These are phyloP conservation scores for Camillea tinctor DNA, from an alignment of 2,329 filamentous ascomycete species.

Conservation along the genomic window DNA sequence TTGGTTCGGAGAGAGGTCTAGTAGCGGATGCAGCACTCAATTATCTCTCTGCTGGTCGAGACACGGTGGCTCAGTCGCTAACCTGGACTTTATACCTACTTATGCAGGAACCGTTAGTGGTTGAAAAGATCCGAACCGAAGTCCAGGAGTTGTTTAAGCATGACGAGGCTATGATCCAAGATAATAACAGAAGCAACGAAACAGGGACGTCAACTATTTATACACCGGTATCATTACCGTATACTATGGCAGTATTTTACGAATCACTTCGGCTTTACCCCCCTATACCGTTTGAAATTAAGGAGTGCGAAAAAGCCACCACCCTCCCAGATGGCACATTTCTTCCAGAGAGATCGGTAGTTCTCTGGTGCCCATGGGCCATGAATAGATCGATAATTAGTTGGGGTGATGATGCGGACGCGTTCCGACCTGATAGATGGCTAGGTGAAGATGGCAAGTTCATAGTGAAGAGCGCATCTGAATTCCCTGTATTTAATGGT, in stretches of 20 bases:
- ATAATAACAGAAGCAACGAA: slow-evolving; percentile 1
- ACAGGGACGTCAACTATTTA: slow-evolving; percentile 34
- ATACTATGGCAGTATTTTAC: slow-evolving; percentile 60
- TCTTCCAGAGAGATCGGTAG: slow-evolving; percentile 51
- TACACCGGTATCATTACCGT: slow-evolving; percentile 48
- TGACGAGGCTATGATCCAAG: slow-evolving; percentile 3
- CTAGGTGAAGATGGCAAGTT: slow-evolving; percentile 42
- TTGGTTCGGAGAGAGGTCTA: slow-evolving; percentile 49
- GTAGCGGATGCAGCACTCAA: slow-evolving; percentile 65
- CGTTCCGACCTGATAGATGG: slow-evolving; percentile 59
- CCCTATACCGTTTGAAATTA: slow-evolving; percentile 65
- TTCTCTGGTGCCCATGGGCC: slow-evolving; percentile 65
- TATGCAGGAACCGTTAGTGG: slow-evolving; percentile 46
- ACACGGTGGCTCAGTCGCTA: slow-evolving; percentile 63
- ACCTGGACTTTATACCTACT: slow-evolving; percentile 65
- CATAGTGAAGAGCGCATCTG: slow-evolving; percentile 47
- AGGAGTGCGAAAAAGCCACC: slow-evolving; percentile 52
- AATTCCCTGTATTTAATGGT: slow-evolving; percentile 66
- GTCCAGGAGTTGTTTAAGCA: slow-evolving; percentile 29
- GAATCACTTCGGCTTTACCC: slow-evolving; percentile 62
- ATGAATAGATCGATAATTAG: slow-evolving; percentile 57
- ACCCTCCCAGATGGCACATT: slow-evolving; percentile 61
- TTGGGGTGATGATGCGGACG: slow-evolving; percentile 57
- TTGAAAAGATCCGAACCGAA: slow-evolving; percentile 44
- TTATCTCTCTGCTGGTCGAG: slow-evolving; percentile 63